Percentiles rank a stretch among this genome's conserved stretches.
Evolutionary conservation across 139 green algal species (phyloP).

Genomic region (Raphidocelis subcapitata): DNA sequence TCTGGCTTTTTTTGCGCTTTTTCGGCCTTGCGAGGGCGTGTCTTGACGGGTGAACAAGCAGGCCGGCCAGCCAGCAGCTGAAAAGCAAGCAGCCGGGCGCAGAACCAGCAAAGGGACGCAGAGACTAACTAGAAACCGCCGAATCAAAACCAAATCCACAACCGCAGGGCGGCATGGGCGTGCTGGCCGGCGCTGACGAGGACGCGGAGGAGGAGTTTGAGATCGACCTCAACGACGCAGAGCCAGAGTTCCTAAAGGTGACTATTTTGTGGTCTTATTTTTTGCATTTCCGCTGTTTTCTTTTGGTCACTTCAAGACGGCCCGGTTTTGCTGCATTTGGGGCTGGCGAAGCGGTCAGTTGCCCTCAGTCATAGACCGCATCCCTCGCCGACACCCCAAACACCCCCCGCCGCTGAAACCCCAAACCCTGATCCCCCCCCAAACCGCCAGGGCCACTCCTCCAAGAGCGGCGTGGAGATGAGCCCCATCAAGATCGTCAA

Average conservation of each 20-base stretch:
- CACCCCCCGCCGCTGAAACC: background rate
- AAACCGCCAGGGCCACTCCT: conserved; percentile 31
- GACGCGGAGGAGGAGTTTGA: conserved; percentile 93
- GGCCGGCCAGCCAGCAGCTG: no score
- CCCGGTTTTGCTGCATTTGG: conserved; percentile 14
- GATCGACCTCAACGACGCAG: conserved; percentile 97
- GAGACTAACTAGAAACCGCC: no score
- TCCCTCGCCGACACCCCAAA: background rate
- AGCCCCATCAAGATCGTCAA: conserved; percentile 98
- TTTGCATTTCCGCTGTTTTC: no score
- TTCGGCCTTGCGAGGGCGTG: no score
- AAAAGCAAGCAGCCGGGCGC: no score
- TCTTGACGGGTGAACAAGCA: no score
- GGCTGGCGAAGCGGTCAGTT: no score
- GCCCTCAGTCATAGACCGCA: background rate
- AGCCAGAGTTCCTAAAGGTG: conserved; percentile 93
- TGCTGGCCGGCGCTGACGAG: conserved; percentile 40
- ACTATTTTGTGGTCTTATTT: no score
- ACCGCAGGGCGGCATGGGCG: conserved; percentile 26
- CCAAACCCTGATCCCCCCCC: background rate
- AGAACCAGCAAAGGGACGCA: no score
- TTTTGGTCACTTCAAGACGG: no score
- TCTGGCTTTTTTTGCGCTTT: no score
- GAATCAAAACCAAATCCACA: no score
- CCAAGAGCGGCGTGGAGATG: conserved; percentile 67